Percentiles rank a stretch among this genome's conserved stretches.
These are phyloP conservation scores for Haplosporangium gracile DNA, from an alignment of 192 early-diverging fungal species.

Conservation along the genomic window DNA sequence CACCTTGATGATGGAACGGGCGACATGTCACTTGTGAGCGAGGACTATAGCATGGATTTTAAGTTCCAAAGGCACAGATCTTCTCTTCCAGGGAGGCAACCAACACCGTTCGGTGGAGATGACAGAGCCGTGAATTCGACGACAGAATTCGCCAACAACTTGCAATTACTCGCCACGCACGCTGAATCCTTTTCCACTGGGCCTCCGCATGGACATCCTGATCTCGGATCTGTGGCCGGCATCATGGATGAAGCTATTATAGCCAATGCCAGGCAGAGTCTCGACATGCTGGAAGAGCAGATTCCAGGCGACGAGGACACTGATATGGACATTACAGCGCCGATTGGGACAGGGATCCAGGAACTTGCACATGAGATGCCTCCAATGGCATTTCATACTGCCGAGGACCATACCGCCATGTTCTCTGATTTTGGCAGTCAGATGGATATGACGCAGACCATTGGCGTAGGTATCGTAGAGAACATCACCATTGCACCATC, in stretches of 20 bases:
- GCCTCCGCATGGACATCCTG: neutral
- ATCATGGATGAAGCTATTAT: neutral
- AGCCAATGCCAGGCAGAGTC: neutral
- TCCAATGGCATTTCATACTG: constrained; percentile 26
- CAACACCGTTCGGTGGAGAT: neutral
- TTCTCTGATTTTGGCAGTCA: constrained; percentile 33
- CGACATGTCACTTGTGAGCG: constrained; percentile 7
- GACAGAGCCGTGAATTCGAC: neutral
- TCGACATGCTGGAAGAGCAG: neutral
- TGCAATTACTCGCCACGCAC: neutral
- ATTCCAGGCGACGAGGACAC: constrained; percentile 30
- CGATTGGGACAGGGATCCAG: constrained; percentile 45
- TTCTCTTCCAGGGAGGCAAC: constrained; percentile 16
- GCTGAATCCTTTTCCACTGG: neutral
- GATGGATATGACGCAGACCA: constrained; percentile 43
- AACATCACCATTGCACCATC: neutral
- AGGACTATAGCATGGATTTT: constrained; percentile 34
- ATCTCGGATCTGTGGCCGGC: neutral
- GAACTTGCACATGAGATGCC: constrained; percentile 30
- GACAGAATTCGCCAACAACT: neutral
- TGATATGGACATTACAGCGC: constrained; percentile 52
- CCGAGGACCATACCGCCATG: constrained; percentile 28
- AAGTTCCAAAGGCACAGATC: constrained; percentile 34
- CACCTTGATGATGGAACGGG: constrained; percentile 17
- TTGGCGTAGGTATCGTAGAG: constrained; percentile 34